Base-by-base conservation (phyloP, 768 basidiomycete genomes). In the Leccinum disarticulatum region DNA sequence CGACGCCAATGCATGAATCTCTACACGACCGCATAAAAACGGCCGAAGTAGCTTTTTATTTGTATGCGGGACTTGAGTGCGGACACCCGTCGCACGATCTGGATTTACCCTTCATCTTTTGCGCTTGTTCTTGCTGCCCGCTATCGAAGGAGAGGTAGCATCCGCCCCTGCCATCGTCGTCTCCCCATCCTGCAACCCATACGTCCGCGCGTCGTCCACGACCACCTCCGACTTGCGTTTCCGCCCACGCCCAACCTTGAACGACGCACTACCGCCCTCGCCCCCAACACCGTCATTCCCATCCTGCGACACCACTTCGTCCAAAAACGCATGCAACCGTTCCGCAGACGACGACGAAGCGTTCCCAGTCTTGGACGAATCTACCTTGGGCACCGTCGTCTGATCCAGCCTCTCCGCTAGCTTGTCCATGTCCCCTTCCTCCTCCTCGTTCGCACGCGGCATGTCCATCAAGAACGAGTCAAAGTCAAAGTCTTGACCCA, bases 171-270 rank as follows among this genome's bases (percentile, higher is more conserved):
- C 6, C 8, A 50, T 19, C 2, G 56, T 19, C 41, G 30, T 52
- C 25, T 41, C 58, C 0, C 15, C 46, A 19, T 52, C 63, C 31
- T 31, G 57, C 22, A 35, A 11, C 33, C 4, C 50, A 52, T 43
- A 53, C 17, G 25, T 2, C 38, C 54, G n/a, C 3, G 47, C 52
- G 15, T 31, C 57, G n/a, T 74, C 72, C 52, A 52, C 6, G 25
- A 66, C 57, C 59, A 60, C 62, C 3, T 76, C 75, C 56, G 77
- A 80, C 67, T 81, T 81, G 53, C 80, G 72, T 62, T 79, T 79
- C 61, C 73, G 67, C 27, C 70, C 71, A 0, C 70, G 69, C 11
- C 59, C 5, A 0, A 58, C 30, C 35, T 58, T 58, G 60, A 70
- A 68, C 17, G 30, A 27, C 0, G 2, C 47, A 33, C 57, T 15